phyloP scores from a whole-genome alignment of 2,329 filamentous ascomycete species.

The Monilinia vaccinii-corymbosi region DNA sequence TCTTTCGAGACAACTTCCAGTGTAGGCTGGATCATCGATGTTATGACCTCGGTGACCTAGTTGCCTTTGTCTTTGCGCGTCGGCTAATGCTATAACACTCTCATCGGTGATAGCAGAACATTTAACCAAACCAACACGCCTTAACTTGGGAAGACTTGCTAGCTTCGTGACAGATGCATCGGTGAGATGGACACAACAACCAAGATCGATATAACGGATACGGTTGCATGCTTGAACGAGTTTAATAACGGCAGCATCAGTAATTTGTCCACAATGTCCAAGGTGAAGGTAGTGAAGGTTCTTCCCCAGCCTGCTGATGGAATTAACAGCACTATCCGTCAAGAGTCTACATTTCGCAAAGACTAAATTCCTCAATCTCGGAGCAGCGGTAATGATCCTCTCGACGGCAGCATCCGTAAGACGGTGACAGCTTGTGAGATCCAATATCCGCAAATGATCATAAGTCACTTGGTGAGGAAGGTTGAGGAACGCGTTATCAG shows the following conservation, averaged over 20 bases:
- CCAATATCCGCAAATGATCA: conserved; percentile 85
- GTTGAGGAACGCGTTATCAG: conserved; percentile 78
- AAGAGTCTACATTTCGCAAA: conserved; percentile 90
- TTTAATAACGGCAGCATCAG: conserved; percentile 76
- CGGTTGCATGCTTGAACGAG: conserved; percentile 82
- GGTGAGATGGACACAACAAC: conserved; percentile 85
- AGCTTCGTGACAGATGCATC: conserved; percentile 79
- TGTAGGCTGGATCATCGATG: not conserved
- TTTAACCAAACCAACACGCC: conserved; percentile 91
- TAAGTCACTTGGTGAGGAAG: conserved; percentile 62
- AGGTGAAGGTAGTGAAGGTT: conserved; percentile 96
- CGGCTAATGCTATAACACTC: conserved; percentile 77
- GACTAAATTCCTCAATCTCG: conserved; percentile 83
- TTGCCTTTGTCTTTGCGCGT: conserved; percentile 24
- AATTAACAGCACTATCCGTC: conserved; percentile 77
- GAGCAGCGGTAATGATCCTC: conserved; percentile 78
- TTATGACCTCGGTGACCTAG: not conserved
- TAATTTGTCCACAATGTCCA: conserved; percentile 86
- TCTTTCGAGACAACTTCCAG: conserved; percentile 54
- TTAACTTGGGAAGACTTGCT: conserved; percentile 81
- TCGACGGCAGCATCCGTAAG: conserved; percentile 81
- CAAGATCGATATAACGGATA: conserved; percentile 93
- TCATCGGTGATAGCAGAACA: conserved; percentile 83
- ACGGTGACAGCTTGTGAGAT: conserved; percentile 79
- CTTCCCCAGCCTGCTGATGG: conserved; percentile 84